Base-by-base conservation (phyloP, 352 stramenopile genomes). In the Phytopythium boreale region DNA sequence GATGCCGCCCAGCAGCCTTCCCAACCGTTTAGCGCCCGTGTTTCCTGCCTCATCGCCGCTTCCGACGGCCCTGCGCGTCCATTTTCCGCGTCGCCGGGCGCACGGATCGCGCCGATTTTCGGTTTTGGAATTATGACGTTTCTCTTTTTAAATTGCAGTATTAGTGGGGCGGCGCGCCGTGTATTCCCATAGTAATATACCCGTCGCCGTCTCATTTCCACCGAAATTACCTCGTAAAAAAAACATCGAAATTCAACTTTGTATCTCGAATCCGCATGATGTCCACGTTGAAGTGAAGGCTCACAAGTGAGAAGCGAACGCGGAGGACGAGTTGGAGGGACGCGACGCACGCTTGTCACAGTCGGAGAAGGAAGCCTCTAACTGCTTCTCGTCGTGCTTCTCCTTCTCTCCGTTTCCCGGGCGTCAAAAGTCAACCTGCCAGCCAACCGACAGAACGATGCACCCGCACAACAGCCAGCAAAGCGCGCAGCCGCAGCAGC, bases 401-500 rank as follows among this genome's bases (percentile, higher is more conserved):
- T 34, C 29, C 29, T 7, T 34, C 29, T 3, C 4, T 34, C 29
- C 29, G 29, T n/a, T n/a, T n/a, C n/a, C n/a, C 29, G 29, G 29
- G 29, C 29, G 29, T 15, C 37, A 43, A 15, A 43, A 15, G 1
- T 8, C 11, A 43, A 43, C 37, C 2, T 4, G 37, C 37, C 5
- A 17, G 37, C 37, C 10, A 43, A 1, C 10, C 14, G 37, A 43
- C 29, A 34, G 29, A 34, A 7, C 29, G 29, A 34, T 34, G 29
- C 29, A 34, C 4, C 29, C 29, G 29, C 29, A 34, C 29, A 34
- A 34, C 29, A 3, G 7, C 29, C 29, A n/a, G n/a, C 29, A 34
- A 17, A 24, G 72, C 72, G 59, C 50, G 57, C 4, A 34, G 4
- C 24, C 27, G 7, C 65, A 77, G 61, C 49, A 43, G 15, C 49